phyloP scores from a whole-genome alignment of 2,329 filamentous ascomycete genomes.

The Hymenoscyphus fructigenus region DNA sequence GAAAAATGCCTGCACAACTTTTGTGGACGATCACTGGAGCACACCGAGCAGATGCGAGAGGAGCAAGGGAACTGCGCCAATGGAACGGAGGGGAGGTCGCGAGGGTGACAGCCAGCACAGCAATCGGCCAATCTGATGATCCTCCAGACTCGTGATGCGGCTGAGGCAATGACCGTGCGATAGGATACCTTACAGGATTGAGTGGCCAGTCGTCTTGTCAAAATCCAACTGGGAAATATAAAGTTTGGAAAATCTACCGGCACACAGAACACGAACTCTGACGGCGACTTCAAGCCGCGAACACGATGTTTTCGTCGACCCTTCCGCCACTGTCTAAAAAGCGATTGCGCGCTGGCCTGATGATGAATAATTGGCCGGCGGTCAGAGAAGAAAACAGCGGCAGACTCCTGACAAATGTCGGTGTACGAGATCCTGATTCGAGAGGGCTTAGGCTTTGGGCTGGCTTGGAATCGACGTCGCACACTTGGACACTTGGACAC shows the following conservation, averaged over 20 bases:
- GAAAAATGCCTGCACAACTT: neutral
- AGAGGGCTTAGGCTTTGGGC: constrained; percentile 3
- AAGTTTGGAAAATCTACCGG: constrained; percentile 2
- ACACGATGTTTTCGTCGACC: neutral
- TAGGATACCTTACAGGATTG: neutral
- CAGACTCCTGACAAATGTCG: constrained; percentile 16
- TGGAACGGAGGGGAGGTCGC: neutral
- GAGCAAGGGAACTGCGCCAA: neutral
- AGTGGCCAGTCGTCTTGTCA: neutral
- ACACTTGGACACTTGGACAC: constrained; percentile 5
- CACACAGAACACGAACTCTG: neutral
- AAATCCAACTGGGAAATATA: neutral
- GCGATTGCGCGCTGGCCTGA: neutral
- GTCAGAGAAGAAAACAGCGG: constrained; percentile 6
- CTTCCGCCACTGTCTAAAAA: neutral
- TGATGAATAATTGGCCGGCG: neutral
- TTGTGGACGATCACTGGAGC: neutral
- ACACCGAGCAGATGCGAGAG: neutral
- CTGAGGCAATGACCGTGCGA: constrained; percentile 2
- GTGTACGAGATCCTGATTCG: constrained; percentile 15
- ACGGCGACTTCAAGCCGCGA: neutral
- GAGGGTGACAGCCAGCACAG: neutral
- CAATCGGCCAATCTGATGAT: constrained; percentile 1
- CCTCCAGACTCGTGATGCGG: constrained; percentile 9
- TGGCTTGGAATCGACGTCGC: neutral